Evolutionary conservation across 495 filamentous ascomycete species (phyloP), one percentile per base, ranked within the genome.

Genomic region (Thermothielavioides terrestris): DNA sequence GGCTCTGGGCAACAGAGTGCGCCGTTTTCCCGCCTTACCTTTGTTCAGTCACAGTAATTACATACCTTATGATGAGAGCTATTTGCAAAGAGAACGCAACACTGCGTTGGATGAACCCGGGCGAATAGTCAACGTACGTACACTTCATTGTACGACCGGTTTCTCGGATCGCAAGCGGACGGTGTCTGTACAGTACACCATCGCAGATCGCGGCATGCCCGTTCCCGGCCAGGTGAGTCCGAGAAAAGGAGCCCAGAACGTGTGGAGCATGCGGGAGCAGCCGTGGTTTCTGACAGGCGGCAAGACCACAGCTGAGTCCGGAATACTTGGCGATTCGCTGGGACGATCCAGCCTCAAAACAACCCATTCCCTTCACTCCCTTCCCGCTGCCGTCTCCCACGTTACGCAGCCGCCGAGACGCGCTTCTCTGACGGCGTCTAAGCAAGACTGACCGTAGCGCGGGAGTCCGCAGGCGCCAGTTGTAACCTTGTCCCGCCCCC

Each of bases 351-450:
- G 40, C 46, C 40, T 25, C 32, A 27, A 21, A 27, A 20, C 41
- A 46, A 28, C n/a, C n/a, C n/a, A n/a, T n/a, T 40, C 32, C 34
- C 32, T 27, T 28, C n/a, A 26, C 32, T 22, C 22, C 9, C 4
- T 20, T 26, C 18, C 40, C 22, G 22, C 23, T 9, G 1, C 23
- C 6, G 49, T 30, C 31, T 12, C 11, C 44, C 32, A 34, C 44
- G 6, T 9, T 18, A 12, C 10, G 30, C 32, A 37, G 28, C 23
- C 51, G 51, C 42, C 25, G 22, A 47, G 44, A 21, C 52, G 51
- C 51, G 45, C 52, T 49, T 49, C 47, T 28, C 39, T 26, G 32
- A 49, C 52, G 46, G 52, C 52, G 46, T 48, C 38, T 54, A 54
- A 38, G 46, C 52, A 54, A 27, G 37, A 39, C 31, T 23, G 38